Evolutionary conservation across 2,329 filamentous ascomycete species (phyloP).

Genomic region (Ampelomyces quisqualis): DNA sequence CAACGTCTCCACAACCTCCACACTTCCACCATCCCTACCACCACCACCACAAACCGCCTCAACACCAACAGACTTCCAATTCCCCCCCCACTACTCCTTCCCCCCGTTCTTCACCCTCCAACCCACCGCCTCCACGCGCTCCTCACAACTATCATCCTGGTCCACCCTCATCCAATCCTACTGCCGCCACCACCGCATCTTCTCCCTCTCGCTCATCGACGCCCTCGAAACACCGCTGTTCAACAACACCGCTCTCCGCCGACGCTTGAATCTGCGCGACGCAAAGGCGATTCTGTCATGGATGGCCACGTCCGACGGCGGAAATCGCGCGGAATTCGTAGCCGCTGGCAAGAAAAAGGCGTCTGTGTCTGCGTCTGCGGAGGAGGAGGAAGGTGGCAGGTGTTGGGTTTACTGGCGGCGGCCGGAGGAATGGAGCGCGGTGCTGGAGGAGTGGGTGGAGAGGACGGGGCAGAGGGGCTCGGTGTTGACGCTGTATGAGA

Average conservation of each 20-base stretch:
- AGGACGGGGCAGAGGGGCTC: conserved; percentile 83
- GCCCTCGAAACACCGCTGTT: conserved; percentile 57
- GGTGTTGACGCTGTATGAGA: conserved; percentile 90
- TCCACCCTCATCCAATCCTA: conserved; percentile 80
- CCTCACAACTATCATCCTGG: conserved; percentile 82
- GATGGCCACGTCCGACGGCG: conserved; percentile 56
- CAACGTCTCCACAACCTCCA: conserved; percentile 10
- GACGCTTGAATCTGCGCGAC: conserved; percentile 54
- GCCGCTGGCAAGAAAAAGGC: conserved; percentile 17
- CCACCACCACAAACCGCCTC: conserved; percentile 8
- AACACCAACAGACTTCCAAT: conserved; percentile 36
- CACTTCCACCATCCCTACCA: conserved; percentile 8
- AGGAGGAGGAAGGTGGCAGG: conserved; percentile 35
- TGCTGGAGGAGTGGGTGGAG: conserved; percentile 78
- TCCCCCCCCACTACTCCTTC: conserved; percentile 64
- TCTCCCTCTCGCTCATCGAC: conserved; percentile 68
- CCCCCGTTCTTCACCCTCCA: conserved; percentile 85
- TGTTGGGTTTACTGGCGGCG: conserved; percentile 81
- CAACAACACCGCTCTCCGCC: conserved; percentile 48
- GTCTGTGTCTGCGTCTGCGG: too few species aligned
- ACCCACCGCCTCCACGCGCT: conserved; percentile 69
- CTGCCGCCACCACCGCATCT: conserved; percentile 75
- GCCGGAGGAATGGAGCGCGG: conserved; percentile 84
- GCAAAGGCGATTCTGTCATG: conserved; percentile 57
- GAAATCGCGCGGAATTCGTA: conserved; percentile 67